Conservation (phyloP, 1,284 basidiomycete genomes). For the Ustilago sp. region DNA sequence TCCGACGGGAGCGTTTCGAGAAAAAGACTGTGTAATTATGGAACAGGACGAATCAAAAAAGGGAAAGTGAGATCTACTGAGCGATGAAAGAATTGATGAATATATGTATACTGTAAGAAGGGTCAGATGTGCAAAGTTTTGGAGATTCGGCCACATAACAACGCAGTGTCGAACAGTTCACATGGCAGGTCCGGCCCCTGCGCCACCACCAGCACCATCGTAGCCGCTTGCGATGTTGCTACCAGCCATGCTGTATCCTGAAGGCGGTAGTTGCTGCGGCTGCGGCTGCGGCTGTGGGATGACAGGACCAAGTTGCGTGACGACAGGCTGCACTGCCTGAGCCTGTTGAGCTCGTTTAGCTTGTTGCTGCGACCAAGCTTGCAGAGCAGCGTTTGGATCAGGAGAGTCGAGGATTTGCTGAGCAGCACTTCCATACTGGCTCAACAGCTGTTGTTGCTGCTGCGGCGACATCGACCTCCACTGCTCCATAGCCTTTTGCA, state of each 20-base stretch:
- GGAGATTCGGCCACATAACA: neutral
- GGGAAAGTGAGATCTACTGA: too few species aligned
- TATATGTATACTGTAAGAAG: too few species aligned
- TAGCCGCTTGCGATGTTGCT: neutral
- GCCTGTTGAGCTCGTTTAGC: constrained; percentile 2
- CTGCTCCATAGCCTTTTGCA: constrained; percentile 30
- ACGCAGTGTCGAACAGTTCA: neutral
- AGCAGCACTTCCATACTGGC: constrained; percentile 24
- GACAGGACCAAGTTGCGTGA: constrained; percentile 1
- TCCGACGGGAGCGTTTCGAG: too few species aligned
- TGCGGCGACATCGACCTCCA: constrained; percentile 37
- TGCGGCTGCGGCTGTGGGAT: constrained; percentile 4
- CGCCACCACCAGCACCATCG: constrained; percentile 3
- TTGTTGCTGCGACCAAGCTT: constrained; percentile 21
- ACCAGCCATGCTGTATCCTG: neutral
- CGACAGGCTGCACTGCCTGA: neutral
- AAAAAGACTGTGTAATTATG: too few species aligned
- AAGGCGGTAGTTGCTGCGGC: constrained; percentile 7
- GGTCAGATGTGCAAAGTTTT: too few species aligned
- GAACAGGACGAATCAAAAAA: too few species aligned
- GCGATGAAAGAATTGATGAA: too few species aligned
- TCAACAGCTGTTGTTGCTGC: constrained; percentile 38
- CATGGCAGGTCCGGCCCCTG: neutral
- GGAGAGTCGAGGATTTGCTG: constrained; percentile 35
- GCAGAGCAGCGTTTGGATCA: constrained; percentile 31